phyloP scores from a whole-genome alignment of 139 green algal genomes.

The Eudorina sp. region DNA sequence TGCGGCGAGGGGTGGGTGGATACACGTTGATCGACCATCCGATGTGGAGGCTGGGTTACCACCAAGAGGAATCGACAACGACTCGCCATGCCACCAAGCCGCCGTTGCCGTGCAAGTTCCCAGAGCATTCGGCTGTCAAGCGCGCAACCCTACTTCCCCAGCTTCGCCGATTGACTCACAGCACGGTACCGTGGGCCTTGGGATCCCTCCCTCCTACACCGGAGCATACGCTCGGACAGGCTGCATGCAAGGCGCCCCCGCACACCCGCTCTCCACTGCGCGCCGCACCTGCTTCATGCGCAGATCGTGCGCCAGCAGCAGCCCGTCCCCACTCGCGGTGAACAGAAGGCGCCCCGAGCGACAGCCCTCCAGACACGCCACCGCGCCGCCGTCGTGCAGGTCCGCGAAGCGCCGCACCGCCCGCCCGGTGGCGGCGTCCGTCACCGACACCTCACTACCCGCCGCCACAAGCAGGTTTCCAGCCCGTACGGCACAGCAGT shows the following conservation, averaged over 20 bases:
- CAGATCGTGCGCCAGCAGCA: slow-evolving; percentile 73
- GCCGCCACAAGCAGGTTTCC: slow-evolving; percentile 63
- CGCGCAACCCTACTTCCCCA: no score
- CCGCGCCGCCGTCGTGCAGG: slow-evolving; percentile 59
- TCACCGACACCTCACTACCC: slow-evolving; percentile 58
- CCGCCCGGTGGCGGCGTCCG: slow-evolving; percentile 53
- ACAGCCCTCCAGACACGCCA: slow-evolving; percentile 66
- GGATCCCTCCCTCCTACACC: not conserved
- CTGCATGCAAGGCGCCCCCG: not conserved
- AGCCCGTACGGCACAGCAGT: slow-evolving; percentile 55
- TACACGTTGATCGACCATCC: no score
- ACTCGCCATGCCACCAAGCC: no score
- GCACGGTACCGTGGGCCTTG: no score
- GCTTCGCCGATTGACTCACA: no score
- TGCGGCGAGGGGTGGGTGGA: no score
- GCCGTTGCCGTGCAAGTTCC: no score
- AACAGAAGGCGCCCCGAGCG: slow-evolving; percentile 71
- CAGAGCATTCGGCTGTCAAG: no score
- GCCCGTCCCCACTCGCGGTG: slow-evolving; percentile 64
- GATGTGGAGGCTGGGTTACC: no score
- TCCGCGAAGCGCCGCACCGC: slow-evolving; percentile 46
- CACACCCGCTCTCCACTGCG: not conserved
- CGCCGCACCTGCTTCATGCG: slow-evolving; percentile 60
- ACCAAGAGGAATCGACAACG: no score
- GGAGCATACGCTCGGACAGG: not conserved